These are phyloP conservation scores for Gonium pectorale DNA, from an alignment of 139 green algal genomes.

Conservation along the genomic window DNA sequence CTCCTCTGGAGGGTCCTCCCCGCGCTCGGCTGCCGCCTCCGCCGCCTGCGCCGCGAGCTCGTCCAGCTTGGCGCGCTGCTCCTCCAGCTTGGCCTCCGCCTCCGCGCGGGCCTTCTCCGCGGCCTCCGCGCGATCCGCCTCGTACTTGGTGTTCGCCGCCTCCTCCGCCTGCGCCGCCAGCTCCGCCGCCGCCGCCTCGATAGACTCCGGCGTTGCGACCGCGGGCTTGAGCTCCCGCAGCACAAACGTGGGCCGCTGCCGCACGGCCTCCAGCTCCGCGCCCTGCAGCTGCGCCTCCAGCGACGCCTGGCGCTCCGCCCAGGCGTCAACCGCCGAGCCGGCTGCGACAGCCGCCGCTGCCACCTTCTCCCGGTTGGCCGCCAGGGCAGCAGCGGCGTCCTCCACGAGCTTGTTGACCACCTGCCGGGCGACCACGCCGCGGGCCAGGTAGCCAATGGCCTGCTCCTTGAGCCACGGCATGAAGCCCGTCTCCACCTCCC, in stretches of 20 bases:
- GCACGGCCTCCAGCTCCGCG: constrained; percentile 54
- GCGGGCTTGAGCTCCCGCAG: constrained; percentile 54
- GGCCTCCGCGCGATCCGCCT: constrained; percentile 48
- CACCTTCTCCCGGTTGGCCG: not conserved
- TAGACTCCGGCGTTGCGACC: constrained; percentile 32
- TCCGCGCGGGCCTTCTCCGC: constrained; percentile 51
- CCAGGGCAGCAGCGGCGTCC: constrained; percentile 38
- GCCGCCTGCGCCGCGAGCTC: constrained; percentile 49
- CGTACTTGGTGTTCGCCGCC: constrained; percentile 56
- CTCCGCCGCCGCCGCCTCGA: constrained; percentile 48
- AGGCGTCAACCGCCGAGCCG: constrained; percentile 32
- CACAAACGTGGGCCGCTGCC: constrained; percentile 57
- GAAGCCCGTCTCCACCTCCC: constrained; percentile 79
- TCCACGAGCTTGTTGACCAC: constrained; percentile 54
- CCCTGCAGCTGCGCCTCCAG: constrained; percentile 32
- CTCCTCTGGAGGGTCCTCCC: constrained; percentile 38
- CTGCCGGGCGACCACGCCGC: constrained; percentile 57
- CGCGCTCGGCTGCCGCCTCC: constrained; percentile 24
- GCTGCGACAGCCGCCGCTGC: constrained; percentile 36
- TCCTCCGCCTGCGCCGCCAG: constrained; percentile 50
- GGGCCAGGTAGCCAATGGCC: constrained; percentile 59
- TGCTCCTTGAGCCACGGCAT: constrained; percentile 82
- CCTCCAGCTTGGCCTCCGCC: constrained; percentile 54
- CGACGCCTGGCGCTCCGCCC: constrained; percentile 51
- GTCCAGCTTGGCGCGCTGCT: constrained; percentile 56